These are phyloP conservation scores for Podospora pseudocomata DNA, from an alignment of 495 filamentous ascomycete genomes.

Conservation along the genomic window DNA sequence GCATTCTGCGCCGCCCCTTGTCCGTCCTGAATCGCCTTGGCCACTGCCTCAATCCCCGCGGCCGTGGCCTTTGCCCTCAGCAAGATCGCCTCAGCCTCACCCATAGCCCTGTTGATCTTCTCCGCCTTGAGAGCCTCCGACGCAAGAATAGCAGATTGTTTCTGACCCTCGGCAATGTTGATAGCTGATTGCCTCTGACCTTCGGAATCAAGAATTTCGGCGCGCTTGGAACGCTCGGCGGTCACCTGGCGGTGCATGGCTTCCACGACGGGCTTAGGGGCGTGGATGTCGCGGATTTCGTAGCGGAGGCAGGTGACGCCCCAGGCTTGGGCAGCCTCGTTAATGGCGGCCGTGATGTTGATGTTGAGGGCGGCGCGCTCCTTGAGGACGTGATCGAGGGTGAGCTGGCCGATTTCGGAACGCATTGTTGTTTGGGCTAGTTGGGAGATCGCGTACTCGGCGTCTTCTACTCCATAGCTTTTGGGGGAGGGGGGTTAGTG, in stretches of 20 bases:
- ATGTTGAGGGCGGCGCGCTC: slow-evolving; percentile 92
- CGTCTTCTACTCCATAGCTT: slow-evolving; percentile 94
- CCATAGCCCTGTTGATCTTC: slow-evolving; percentile 83
- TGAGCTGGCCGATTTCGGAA: slow-evolving; percentile 92
- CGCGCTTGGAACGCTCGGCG: slow-evolving; percentile 91
- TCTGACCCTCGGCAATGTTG: slow-evolving; percentile 95
- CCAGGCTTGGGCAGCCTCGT: slow-evolving; percentile 95
- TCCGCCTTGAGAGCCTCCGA: slow-evolving; percentile 89
- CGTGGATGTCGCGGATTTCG: slow-evolving; percentile 97
- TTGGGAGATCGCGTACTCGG: slow-evolving; percentile 97
- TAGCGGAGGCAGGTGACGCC: slow-evolving; percentile 94
- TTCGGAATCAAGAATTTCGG: slow-evolving; percentile 94
- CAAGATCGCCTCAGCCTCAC: slow-evolving; percentile 91
- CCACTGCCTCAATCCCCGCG: slow-evolving; percentile 80
- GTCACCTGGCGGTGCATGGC: slow-evolving; percentile 99
- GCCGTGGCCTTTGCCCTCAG: slow-evolving; percentile 85
- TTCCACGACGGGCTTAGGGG: slow-evolving; percentile 83
- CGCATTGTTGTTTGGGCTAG: slow-evolving; percentile 99
- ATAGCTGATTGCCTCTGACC: slow-evolving; percentile 95
- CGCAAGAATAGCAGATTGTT: slow-evolving; percentile 91
- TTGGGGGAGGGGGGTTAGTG: slow-evolving; percentile 7
- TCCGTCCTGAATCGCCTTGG: slow-evolving; percentile 64
- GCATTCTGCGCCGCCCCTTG: slow-evolving; percentile 73
- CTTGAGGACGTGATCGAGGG: slow-evolving; percentile 94
- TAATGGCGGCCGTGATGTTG: slow-evolving; percentile 97